Evolutionary conservation across 2,329 filamentous ascomycete genomes (phyloP).

Genomic region (Alternaria rosae): DNA sequence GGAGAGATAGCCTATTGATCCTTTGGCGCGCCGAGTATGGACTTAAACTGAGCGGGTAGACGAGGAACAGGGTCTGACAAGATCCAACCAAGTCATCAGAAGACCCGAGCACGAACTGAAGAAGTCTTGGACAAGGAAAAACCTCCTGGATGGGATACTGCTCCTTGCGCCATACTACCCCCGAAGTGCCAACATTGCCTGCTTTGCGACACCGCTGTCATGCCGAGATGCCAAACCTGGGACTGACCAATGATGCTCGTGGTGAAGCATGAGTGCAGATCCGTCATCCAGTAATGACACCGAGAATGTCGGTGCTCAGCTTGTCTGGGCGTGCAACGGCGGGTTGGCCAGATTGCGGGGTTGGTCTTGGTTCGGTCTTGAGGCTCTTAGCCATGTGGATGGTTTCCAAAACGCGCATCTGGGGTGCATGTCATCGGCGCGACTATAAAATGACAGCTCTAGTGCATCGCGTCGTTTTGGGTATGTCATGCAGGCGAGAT

Average conservation of each 20-base stretch:
- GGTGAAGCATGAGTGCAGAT: not conserved
- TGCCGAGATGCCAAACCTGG: slow-evolving; percentile 7
- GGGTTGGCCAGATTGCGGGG: slow-evolving; percentile 26
- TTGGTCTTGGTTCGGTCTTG: slow-evolving; percentile 14
- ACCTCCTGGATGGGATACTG: not conserved
- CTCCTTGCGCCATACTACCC: not conserved
- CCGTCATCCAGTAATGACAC: slow-evolving; percentile 3
- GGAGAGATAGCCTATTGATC: not conserved
- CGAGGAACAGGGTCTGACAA: not conserved
- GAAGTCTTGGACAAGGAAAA: not conserved
- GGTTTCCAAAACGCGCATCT: not conserved
- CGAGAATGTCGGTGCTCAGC: slow-evolving; percentile 2
- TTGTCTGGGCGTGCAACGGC: slow-evolving; percentile 3
- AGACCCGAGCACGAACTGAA: not conserved
- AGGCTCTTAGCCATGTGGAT: slow-evolving; percentile 2
- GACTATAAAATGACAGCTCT: not conserved
- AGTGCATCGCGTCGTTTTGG: not conserved
- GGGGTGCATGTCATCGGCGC: not conserved
- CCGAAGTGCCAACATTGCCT: not conserved
- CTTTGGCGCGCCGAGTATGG: not conserved
- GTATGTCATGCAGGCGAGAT: not conserved
- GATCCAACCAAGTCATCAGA: not conserved
- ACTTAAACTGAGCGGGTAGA: not conserved
- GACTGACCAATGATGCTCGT: not conserved
- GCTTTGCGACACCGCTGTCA: not conserved